Evolutionary conservation across 176 grass and related monocot genomes (phyloP), one percentile per base, ranked within the genome.

Genomic region (Carex littledalei): DNA sequence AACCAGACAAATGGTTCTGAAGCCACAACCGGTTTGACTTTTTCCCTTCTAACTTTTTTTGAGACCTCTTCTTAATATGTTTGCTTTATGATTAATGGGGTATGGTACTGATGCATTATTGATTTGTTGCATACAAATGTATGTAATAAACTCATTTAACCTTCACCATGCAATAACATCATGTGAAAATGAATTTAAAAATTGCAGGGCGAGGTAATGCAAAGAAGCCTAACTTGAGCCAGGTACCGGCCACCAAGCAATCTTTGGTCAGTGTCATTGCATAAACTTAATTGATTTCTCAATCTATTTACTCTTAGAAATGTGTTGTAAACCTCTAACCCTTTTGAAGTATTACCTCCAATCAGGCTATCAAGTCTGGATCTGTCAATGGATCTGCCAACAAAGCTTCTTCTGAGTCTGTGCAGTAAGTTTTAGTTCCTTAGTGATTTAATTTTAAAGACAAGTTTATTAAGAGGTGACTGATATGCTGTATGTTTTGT

Each of bases 291-390:
- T 49, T 88, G n/a, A 43, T 32, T 58, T 15, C 29, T 69, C 31
- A 60, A 57, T 64, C 18, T 78, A 29, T n/a, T 34, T 54, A 41
- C 73, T 20, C 22, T 79, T 76, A 53, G 50, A 63, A 80, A 18
- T 22, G 56, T 11, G 37, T 50, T 59, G 39, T 74, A 70, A 83
- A 56, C 83, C 85, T 89, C 80, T 84, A 66, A 60, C 56, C 86
- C 62, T 21, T 41, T 72, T 84, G 77, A 60, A 67, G 63, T 90
- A 10, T 86, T 70, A 29, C 12, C 59, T 18, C 71, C 21, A 74
- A 70, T 56, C 45, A 98, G 95, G 83, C 80, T 84, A 63, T 85
- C 31, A 98, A 94, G 65, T 89, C 91, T 93, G 93, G 60, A 82
- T 92, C 88, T 24, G 85, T 81, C 24, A 91, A 91, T 49, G 77